Evolutionary conservation across 192 early-diverging fungal species (phyloP).

Genomic region (Coemansia sp.): DNA sequence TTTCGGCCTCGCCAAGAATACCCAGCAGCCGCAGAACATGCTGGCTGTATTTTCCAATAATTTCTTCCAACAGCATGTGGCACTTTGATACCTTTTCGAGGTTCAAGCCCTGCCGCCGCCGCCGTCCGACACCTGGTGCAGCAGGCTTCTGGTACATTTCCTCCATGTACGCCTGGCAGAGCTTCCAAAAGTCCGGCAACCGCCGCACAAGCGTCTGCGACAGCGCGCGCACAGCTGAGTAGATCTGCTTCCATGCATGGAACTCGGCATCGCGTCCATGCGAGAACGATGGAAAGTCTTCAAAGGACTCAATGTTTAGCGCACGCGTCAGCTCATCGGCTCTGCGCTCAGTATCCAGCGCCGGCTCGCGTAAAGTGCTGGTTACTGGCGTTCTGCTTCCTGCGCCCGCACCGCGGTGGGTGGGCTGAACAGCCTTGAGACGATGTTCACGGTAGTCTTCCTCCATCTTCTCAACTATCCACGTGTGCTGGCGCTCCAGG

Average conservation of each 20-base stretch:
- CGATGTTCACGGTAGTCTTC: conserved; percentile 65
- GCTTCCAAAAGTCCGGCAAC: conserved; percentile 91
- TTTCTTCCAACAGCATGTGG: conserved; percentile 48
- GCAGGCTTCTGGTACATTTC: conserved; percentile 64
- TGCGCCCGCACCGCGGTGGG: conserved; percentile 1
- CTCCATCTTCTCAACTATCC: conserved; percentile 76
- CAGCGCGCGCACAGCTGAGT: conserved; percentile 67
- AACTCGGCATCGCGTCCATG: conserved; percentile 47
- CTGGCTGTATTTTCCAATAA: conserved; percentile 50
- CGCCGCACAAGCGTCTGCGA: conserved; percentile 72
- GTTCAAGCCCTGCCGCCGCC: conserved; percentile 47
- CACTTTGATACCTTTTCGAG: conserved; percentile 53
- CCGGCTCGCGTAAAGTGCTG: conserved; percentile 11
- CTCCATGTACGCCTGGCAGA: conserved; percentile 84
- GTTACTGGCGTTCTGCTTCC: neutral
- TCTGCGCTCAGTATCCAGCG: conserved; percentile 27
- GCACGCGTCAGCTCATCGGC: conserved; percentile 47
- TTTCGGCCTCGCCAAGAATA: conserved; percentile 38
- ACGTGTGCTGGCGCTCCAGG: conserved; percentile 83
- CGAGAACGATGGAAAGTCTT: conserved; percentile 38
- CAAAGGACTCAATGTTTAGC: conserved; percentile 41
- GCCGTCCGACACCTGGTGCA: conserved; percentile 30
- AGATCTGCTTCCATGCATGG: conserved; percentile 71
- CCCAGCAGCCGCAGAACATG: conserved; percentile 46
- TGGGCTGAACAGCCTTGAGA: conserved; percentile 42